Conservation (phyloP, 139 green algal species). For the Coelastrella sp. region DNA sequence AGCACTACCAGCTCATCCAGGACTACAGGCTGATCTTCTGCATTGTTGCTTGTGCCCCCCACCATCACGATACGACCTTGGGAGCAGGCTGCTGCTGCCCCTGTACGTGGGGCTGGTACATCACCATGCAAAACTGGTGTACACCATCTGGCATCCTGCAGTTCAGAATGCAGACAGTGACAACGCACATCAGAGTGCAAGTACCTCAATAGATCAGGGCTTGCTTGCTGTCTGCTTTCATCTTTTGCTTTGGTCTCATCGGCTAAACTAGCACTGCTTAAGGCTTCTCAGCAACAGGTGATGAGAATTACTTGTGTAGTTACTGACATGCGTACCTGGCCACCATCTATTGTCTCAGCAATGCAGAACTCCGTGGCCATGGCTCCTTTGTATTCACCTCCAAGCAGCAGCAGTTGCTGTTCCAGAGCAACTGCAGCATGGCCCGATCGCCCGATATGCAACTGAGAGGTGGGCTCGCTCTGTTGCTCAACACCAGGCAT, state of each 20-base stretch:
- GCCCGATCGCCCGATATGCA: conserved; percentile 50
- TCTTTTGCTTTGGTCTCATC: not conserved
- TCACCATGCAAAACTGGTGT: conserved; percentile 68
- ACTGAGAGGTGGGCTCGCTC: not conserved
- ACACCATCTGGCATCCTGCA: conserved; percentile 54
- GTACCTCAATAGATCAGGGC: no score
- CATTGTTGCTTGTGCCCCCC: conserved; percentile 61
- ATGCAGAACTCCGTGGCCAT: conserved; percentile 57
- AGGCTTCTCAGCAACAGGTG: no score
- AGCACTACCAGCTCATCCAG: conserved; percentile 73
- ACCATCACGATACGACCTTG: conserved; percentile 72
- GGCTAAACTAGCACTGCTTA: not conserved
- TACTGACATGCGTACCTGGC: conserved; percentile 1
- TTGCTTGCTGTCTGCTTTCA: no score
- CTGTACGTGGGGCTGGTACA: conserved; percentile 66
- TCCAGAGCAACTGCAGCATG: conserved; percentile 63
- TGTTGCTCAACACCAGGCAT: not conserved
- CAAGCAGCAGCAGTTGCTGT: conserved; percentile 70
- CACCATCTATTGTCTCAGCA: not conserved
- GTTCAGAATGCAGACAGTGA: not conserved
- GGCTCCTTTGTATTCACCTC: conserved; percentile 71
- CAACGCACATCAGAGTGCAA: not conserved
- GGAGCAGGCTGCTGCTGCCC: conserved; percentile 55
- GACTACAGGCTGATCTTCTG: conserved; percentile 58
- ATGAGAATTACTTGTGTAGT: not conserved